phyloP scores from a whole-genome alignment of 257 asterid genomes.

The Solanum sejunctum region DNA sequence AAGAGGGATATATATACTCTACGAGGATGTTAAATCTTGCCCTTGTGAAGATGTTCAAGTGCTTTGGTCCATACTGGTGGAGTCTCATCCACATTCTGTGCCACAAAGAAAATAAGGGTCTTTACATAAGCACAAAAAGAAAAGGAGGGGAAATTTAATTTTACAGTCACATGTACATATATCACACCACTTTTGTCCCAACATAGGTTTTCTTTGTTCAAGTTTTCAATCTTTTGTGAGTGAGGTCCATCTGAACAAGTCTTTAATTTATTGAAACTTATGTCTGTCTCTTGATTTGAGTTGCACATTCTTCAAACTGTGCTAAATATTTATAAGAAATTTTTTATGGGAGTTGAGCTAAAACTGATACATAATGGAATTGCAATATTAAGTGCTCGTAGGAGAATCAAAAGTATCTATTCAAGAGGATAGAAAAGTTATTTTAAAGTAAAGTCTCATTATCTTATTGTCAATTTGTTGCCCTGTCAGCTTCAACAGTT shows the following conservation, averaged over 20 bases:
- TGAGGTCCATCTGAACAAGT: conserved; percentile 9
- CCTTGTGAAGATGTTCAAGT: conserved; percentile 91
- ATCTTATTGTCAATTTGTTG: not conserved
- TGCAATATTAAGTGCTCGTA: not conserved
- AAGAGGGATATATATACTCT: conserved; percentile 80
- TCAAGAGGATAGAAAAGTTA: not conserved
- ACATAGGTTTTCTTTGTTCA: not conserved
- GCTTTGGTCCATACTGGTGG: conserved; percentile 87
- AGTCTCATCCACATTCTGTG: conserved; percentile 59
- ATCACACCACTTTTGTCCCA: not conserved
- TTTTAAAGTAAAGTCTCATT: not conserved
- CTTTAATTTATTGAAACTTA: conserved; percentile 21
- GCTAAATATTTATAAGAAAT: not conserved
- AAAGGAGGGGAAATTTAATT: conserved; percentile 1
- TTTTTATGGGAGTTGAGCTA: not conserved
- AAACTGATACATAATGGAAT: not conserved
- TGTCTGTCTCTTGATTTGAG: conserved; percentile 1
- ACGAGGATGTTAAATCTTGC: conserved; percentile 94
- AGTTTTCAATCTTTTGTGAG: conserved; percentile 15
- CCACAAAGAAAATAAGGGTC: conserved; percentile 39
- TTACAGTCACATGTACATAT: conserved; percentile 27
- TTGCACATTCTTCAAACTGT: not conserved
- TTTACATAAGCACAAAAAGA: conserved; percentile 2
- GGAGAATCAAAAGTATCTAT: not conserved
- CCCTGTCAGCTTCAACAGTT: not conserved